phyloP scores from a whole-genome alignment of 192 early-diverging fungal species.

The Gryganskiella cystojenkinii region DNA sequence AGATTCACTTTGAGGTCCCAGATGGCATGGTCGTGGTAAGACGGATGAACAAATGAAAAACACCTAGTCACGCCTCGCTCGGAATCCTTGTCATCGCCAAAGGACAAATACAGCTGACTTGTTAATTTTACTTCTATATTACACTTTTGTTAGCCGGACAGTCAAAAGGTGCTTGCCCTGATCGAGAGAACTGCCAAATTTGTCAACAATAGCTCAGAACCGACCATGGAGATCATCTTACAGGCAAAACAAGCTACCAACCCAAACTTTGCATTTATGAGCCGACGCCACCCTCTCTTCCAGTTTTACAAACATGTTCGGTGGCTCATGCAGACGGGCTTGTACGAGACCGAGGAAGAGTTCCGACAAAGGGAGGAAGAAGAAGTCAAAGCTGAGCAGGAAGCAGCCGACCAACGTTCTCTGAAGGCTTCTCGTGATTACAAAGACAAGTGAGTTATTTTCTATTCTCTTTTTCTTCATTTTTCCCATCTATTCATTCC shows the following conservation, averaged over 20 bases:
- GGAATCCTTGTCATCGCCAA: background rate
- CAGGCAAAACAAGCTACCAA: constrained; percentile 81
- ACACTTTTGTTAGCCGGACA: constrained; percentile 56
- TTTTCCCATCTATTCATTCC: background rate
- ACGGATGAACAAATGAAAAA: no score
- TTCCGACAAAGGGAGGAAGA: constrained; percentile 30
- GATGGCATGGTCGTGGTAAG: constrained; percentile 57
- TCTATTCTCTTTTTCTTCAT: constrained; percentile 3
- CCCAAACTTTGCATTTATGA: constrained; percentile 77
- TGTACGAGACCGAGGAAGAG: constrained; percentile 63
- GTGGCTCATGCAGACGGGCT: constrained; percentile 68
- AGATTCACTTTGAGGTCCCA: constrained; percentile 62
- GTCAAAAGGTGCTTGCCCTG: constrained; percentile 68
- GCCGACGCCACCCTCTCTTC: constrained; percentile 64
- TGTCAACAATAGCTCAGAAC: constrained; percentile 61
- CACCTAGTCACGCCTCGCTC: background rate
- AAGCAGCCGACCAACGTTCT: constrained; percentile 11
- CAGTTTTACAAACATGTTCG: constrained; percentile 78
- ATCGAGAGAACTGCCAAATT: constrained; percentile 80
- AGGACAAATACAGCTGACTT: background rate
- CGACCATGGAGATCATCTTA: constrained; percentile 77
- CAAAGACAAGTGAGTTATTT: background rate
- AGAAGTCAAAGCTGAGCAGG: constrained; percentile 33
- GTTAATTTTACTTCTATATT: background rate
- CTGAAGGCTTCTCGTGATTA: background rate